These are phyloP conservation scores for Huntiella moniliformis DNA, from an alignment of 2,329 filamentous ascomycete genomes.

Conservation along the genomic window DNA sequence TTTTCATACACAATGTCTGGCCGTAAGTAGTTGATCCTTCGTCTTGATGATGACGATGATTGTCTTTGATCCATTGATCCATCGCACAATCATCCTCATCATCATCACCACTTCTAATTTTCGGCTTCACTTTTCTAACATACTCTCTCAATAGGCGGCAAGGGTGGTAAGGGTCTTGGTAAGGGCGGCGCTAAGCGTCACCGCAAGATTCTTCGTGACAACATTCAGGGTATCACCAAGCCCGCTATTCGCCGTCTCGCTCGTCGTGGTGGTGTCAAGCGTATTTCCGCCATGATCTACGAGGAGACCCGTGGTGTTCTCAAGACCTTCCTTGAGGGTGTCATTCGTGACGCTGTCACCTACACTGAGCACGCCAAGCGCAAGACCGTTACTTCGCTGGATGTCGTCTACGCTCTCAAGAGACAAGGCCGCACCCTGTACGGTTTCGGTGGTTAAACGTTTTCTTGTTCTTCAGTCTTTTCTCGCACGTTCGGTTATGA, in stretches of 20 bases:
- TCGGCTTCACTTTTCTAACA: not conserved
- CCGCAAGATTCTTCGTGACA: constrained; percentile 98
- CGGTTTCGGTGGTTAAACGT: constrained; percentile 67
- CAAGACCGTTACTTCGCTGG: constrained; percentile 57
- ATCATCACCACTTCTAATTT: not conserved
- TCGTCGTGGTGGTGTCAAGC: constrained; percentile 98
- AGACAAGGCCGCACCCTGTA: constrained; percentile 61
- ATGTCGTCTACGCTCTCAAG: constrained; percentile 51
- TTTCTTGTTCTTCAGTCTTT: constrained; percentile 13
- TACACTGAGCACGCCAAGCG: constrained; percentile 69
- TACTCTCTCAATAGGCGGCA: constrained; percentile 44
- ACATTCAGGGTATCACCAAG: constrained; percentile 99
- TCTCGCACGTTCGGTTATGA: constrained; percentile 14
- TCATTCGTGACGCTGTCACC: constrained; percentile 60
- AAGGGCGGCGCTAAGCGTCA: constrained; percentile 98
- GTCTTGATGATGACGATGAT: not conserved
- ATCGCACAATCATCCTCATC: not conserved
- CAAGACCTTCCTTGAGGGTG: constrained; percentile 60
- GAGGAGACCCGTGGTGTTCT: constrained; percentile 61
- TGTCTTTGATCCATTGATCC: not conserved
- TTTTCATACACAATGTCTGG: constrained; percentile 12
- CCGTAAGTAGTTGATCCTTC: constrained; percentile 11
- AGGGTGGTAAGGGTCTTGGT: constrained; percentile 93
- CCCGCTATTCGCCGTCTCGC: constrained; percentile 95
- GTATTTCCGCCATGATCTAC: constrained; percentile 92